These are phyloP conservation scores for Cryoendolithus antarcticus DNA, from an alignment of 2,329 filamentous ascomycete genomes.

Conservation along the genomic window DNA sequence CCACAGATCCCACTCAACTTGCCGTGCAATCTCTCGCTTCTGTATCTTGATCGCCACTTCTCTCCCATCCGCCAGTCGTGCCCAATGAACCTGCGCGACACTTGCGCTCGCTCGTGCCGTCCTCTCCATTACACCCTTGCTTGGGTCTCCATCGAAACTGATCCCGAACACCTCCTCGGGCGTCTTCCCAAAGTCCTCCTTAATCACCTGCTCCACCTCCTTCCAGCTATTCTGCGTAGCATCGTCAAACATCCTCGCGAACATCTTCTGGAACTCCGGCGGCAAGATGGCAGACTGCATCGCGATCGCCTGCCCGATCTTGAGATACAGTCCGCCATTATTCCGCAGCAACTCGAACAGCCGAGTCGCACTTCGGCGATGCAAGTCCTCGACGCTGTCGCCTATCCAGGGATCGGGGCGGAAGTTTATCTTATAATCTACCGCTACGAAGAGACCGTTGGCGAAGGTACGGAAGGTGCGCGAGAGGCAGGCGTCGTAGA, in stretches of 20 bases:
- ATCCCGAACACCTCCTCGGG: conserved; percentile 89
- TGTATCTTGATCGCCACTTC: conserved; percentile 95
- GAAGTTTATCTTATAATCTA: conserved; percentile 98
- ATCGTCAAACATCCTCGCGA: conserved; percentile 92
- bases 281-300: conserved; percentile 95
- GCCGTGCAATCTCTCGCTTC: conserved; percentile 82
- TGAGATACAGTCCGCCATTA: conserved; percentile 90
- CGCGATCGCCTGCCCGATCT: conserved; percentile 95
- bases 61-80: conserved; percentile 67
- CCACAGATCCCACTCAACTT: conserved; percentile 92
- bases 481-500: conserved; percentile 67
- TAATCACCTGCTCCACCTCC: conserved; percentile 73
- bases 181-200: conserved; percentile 71
- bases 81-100: conserved; percentile 96
- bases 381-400: conserved; percentile 62
- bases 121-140: conserved; percentile 56
- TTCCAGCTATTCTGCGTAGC: conserved; percentile 85
- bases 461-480: conserved; percentile 74
- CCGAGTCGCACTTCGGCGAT: conserved; percentile 70
- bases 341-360: conserved; percentile 67
- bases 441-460: conserved; percentile 63
- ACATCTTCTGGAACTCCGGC: conserved; percentile 93
- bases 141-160: conserved; percentile 47
- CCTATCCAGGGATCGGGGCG: conserved; percentile 63
- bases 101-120: conserved; percentile 70